phyloP scores from a whole-genome alignment of 1,284 basidiomycete genomes.

The Ceratobasidium sp. region DNA sequence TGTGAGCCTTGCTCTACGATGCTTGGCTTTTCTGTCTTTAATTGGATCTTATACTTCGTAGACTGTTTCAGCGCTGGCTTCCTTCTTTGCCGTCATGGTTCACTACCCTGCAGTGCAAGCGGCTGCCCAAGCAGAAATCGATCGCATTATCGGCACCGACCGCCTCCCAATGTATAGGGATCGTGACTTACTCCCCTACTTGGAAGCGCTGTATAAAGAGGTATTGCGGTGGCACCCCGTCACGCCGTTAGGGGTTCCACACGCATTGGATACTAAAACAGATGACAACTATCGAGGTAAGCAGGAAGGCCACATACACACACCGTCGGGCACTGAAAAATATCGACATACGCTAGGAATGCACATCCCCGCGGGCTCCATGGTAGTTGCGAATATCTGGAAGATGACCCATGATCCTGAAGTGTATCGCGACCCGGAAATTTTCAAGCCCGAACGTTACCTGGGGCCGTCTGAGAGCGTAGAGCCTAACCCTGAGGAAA shows the following conservation, averaged over 20 bases:
- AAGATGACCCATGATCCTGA: conserved; percentile 31
- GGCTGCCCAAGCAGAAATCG: conserved; percentile 43
- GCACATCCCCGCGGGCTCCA: conserved; percentile 40
- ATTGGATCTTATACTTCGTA: not conserved
- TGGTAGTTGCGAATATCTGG: conserved; percentile 44
- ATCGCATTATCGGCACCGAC: conserved; percentile 36
- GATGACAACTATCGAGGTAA: conserved; percentile 32
- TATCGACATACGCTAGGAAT: conserved; percentile 13
- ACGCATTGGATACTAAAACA: not conserved
- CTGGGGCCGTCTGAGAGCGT: conserved; percentile 5
- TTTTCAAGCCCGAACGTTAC: conserved; percentile 46
- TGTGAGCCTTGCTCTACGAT: not conserved
- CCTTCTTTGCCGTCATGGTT: conserved; percentile 46
- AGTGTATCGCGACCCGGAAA: conserved; percentile 32
- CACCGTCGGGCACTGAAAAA: no score
- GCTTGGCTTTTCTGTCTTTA: not conserved
- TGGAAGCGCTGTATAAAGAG: conserved; percentile 43
- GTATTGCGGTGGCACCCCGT: conserved; percentile 35
- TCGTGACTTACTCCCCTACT: conserved; percentile 30
- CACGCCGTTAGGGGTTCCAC: conserved; percentile 24
- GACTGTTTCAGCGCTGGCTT: conserved; percentile 33
- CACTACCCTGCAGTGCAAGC: conserved; percentile 40
- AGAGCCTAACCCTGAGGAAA: conserved; percentile 14
- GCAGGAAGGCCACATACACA: no score
- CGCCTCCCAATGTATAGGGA: conserved; percentile 39